Conservation (phyloP, 2,329 filamentous ascomycete species). For the Aspergillus udagawae region DNA sequence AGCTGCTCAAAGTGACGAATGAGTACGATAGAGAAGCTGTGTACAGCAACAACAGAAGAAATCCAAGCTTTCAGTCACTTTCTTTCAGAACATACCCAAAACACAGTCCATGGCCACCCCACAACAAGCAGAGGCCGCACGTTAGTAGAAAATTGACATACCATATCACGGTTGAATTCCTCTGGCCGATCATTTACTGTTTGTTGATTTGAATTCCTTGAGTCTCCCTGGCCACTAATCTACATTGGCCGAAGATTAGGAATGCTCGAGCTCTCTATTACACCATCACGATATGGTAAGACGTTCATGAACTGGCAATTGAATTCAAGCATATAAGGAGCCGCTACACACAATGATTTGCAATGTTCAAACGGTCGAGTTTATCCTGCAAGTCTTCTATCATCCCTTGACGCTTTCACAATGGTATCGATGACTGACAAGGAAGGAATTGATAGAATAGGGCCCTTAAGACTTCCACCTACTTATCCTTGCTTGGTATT, state of each 20-base stretch:
- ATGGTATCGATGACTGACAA: neutral
- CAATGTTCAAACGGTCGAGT: neutral
- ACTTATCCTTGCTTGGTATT: neutral
- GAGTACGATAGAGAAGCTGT: constrained; percentile 6
- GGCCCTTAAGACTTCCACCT: too few relatives aligned
- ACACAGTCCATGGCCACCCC: constrained; percentile 3
- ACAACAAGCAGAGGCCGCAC: constrained; percentile 1
- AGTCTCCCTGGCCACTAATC: constrained; percentile 11
- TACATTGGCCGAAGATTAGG: constrained; percentile 13
- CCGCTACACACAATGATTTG: neutral
- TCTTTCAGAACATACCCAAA: constrained; percentile 9
- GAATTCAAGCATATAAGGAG: neutral
- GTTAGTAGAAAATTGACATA: constrained; percentile 7
- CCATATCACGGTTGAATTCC: constrained; percentile 7
- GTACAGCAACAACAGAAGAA: neutral
- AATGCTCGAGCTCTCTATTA: constrained; percentile 9
- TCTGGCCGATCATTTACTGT: constrained; percentile 18
- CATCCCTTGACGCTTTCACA: neutral
- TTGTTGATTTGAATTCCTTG: constrained; percentile 19
- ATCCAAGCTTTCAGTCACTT: constrained; percentile 4
- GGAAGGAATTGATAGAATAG: neutral
- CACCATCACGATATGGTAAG: neutral
- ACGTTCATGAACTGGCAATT: neutral
- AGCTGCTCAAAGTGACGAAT: constrained; percentile 10
- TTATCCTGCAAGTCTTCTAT: neutral